Evolutionary conservation across 345 rosid genomes (phyloP), one percentile per base, ranked within the genome.

Genomic region (rapeseed (Brassica napus)): DNA sequence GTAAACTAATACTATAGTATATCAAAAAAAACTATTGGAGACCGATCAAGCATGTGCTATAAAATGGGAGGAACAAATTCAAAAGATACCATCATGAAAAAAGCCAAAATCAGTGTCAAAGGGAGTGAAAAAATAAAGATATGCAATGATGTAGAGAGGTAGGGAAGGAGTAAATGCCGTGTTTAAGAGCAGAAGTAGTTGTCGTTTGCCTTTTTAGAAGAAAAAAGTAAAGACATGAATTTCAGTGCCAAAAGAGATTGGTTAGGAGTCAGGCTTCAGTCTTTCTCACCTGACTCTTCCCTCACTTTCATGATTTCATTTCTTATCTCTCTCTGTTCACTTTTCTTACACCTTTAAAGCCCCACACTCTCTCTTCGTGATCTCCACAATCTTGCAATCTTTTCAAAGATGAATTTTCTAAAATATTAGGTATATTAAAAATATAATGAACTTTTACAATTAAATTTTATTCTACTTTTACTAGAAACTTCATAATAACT

Each of bases 211-310:
- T 72, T 66, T 58, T 55, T 66, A 71, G 23, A 65, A 69, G 72
- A 65, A 72, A 65, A 72, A 78, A 72, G 5, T 34, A 72, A 58
- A 54, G 60, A 30, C 82, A 79, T 79, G 82, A 72, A 65, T 39
- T 79, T 79, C 82, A 79, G 82, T 79, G 82, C 82, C 77, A 44
- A 66, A 57, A 74, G 65, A 71, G 72, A 72, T 71, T 71, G 73
- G 81, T 72, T 79, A 72, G 61, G 52, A 66, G 82, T 72, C 71
- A 42, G 69, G 73, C 73, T 72, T 49, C 77, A 9, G 82, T 79
- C 82, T 58, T 68, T 79, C 69, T 79, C 82, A 78, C 68, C 72
- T 71, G 73, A 72, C 82, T 5, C 72, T 72, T 23, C 73, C 44
- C 77, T 72, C 77, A 79, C 82, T 72, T 72, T 44, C 77, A 72